phyloP scores from a whole-genome alignment of 495 filamentous ascomycete species.

The Emericellopsis terricola region DNA sequence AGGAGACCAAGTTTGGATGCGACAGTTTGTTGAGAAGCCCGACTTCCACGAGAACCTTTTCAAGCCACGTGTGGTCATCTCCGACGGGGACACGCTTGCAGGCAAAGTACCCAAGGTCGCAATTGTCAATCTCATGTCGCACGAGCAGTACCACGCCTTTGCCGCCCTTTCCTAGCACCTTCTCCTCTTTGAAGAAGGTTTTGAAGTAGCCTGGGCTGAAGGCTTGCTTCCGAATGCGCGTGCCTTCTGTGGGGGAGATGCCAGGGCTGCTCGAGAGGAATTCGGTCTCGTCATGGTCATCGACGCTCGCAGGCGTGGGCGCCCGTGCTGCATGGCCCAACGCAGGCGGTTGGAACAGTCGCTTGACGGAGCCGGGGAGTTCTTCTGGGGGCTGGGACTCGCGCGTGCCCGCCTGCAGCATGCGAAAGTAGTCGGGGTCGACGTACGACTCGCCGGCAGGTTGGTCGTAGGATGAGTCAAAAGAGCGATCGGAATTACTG shows the following conservation, averaged over 20 bases:
- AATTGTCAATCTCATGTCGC: conserved; percentile 73
- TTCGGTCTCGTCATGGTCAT: conserved; percentile 6
- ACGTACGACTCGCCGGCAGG: conserved; percentile 55
- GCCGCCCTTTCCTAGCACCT: conserved; percentile 70
- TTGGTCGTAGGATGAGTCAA: conserved; percentile 27
- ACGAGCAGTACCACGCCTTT: conserved; percentile 91
- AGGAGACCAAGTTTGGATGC: conserved; percentile 91
- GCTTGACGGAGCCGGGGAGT: conserved; percentile 31
- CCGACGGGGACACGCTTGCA: conserved; percentile 95
- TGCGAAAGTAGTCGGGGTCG: conserved; percentile 81
- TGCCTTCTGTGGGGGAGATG: conserved; percentile 19
- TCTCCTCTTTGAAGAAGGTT: conserved; percentile 76
- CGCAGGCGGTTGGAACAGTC: conserved; percentile 18
- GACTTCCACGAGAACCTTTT: conserved; percentile 84
- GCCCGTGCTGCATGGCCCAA: not conserved
- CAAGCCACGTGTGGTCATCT: conserved; percentile 86
- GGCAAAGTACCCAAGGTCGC: conserved; percentile 73
- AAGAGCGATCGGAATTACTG: conserved; percentile 7
- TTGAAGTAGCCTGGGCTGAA: conserved; percentile 88
- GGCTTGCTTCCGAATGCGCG: conserved; percentile 61
- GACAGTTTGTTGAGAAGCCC: conserved; percentile 79
- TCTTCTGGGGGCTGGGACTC: conserved; percentile 20
- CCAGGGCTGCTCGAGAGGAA: conserved; percentile 36
- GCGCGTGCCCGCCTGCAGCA: conserved; percentile 43
- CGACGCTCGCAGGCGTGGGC: conserved; percentile 12